Conservation (phyloP, 805 yeast genomes). For the Starmera pachycereana region DNA sequence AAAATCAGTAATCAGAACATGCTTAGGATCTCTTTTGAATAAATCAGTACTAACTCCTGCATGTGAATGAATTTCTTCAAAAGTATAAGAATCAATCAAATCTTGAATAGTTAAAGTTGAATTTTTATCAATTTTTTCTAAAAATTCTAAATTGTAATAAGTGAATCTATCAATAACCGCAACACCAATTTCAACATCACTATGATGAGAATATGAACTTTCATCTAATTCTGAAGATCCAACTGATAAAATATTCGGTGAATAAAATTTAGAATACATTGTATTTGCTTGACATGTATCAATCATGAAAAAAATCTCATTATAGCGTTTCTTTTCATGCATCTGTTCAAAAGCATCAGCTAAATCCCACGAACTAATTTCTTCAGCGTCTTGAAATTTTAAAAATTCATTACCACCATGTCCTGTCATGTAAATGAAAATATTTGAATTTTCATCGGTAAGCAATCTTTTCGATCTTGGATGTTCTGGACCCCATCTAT, state of each 20-base stretch:
- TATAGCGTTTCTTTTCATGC: constrained; percentile 92
- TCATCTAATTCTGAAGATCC: constrained; percentile 87
- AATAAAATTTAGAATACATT: constrained; percentile 85
- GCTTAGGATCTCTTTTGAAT: constrained; percentile 51
- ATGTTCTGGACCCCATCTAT: constrained; percentile 90
- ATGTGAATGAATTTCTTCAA: constrained; percentile 78
- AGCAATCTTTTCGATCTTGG: constrained; percentile 85
- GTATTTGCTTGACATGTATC: constrained; percentile 99
- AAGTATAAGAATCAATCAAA: constrained; percentile 74
- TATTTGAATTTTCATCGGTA: constrained; percentile 90
- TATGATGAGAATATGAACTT: constrained; percentile 89
- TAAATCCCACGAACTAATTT: constrained; percentile 86
- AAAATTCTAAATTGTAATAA: constrained; percentile 77
- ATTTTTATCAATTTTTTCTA: constrained; percentile 71
- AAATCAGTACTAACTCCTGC: constrained; percentile 89
- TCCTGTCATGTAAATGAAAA: constrained; percentile 92
- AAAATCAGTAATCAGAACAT: constrained; percentile 81
- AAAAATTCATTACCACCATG: constrained; percentile 98
- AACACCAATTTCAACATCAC: constrained; percentile 92
- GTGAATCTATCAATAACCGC: constrained; percentile 97
- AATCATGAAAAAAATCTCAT: constrained; percentile 93
- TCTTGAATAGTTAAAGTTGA: constrained; percentile 73
- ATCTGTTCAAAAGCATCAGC: constrained; percentile 97
- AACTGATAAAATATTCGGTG: constrained; percentile 86
- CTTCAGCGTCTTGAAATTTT: constrained; percentile 98